phyloP scores from a whole-genome alignment of 331 rosid genomes.

The Stylosanthes scabra region DNA sequence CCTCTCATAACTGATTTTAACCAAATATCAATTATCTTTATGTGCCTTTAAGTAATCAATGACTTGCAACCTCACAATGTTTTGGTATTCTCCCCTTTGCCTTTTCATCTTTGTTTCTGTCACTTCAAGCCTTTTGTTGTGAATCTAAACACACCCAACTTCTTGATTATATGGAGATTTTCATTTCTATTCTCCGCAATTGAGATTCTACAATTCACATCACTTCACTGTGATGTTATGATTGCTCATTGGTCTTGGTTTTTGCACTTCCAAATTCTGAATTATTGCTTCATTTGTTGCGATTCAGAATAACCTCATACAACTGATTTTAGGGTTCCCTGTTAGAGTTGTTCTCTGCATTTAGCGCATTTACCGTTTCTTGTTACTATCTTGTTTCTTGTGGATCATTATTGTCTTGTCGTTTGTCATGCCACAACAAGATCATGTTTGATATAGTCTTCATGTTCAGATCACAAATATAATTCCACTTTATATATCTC shows the following conservation, averaged over 20 bases:
- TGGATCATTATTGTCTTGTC: neutral
- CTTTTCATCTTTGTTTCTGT: slow-evolving; percentile 20
- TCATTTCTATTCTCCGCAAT: neutral
- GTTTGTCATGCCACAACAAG: neutral
- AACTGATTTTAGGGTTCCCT: neutral
- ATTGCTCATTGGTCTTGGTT: neutral
- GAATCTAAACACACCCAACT: neutral
- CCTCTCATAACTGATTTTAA: slow-evolving; percentile 10
- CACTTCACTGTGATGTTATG: neutral
- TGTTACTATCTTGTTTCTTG: neutral
- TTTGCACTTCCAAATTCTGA: neutral
- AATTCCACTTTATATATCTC: neutral
- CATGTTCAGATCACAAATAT: neutral
- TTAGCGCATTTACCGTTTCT: neutral
- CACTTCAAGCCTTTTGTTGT: slow-evolving; percentile 12
- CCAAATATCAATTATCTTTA: neutral
- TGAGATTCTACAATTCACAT: neutral
- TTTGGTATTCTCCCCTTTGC: neutral
- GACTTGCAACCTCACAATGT: neutral
- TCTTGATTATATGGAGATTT: neutral
- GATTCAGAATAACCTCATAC: neutral
- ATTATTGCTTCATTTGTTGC: slow-evolving; percentile 3
- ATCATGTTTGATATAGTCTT: neutral
- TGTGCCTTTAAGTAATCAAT: slow-evolving; percentile 1
- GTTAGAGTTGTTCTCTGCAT: neutral